A percentile compares a stretch with the other conserved stretches of the same genome.
phyloP scores from a whole-genome alignment of 1,139 yeast genomes.

The Groenewaldozyma auringiensis region DNA sequence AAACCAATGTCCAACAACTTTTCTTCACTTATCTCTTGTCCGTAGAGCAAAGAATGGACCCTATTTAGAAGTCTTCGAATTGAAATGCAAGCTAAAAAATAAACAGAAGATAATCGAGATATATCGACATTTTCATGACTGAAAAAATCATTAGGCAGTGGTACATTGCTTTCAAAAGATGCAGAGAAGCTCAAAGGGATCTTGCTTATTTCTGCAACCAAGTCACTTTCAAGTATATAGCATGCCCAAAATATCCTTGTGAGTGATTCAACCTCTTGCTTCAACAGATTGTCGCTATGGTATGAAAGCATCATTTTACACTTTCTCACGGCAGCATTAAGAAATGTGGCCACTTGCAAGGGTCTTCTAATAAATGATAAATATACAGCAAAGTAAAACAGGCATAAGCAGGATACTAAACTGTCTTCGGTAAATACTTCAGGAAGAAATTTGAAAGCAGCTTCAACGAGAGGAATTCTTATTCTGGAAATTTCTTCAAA shows the following conservation, averaged over 20 bases:
- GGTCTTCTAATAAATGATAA: slow-evolving; percentile 16
- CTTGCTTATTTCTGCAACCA: slow-evolving; percentile 14
- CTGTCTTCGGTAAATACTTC: slow-evolving; percentile 10
- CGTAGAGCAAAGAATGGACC: slow-evolving; percentile 14
- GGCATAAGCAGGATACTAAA: slow-evolving; percentile 8
- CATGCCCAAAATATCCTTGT: slow-evolving; percentile 14
- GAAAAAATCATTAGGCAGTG: slow-evolving; percentile 13
- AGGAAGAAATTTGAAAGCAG: slow-evolving; percentile 11
- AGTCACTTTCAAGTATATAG: slow-evolving; percentile 16
- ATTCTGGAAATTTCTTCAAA: neutral
- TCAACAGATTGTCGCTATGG: slow-evolving; percentile 1
- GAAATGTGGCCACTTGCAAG: slow-evolving; percentile 14
- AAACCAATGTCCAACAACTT: slow-evolving; percentile 12
- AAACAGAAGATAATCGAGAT: slow-evolving; percentile 13
- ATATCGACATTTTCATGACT: slow-evolving; percentile 14
- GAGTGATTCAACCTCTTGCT: slow-evolving; percentile 11
- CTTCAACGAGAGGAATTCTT: neutral
- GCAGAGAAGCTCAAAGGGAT: slow-evolving; percentile 16
- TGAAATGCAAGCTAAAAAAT: slow-evolving; percentile 18
- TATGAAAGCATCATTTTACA: slow-evolving; percentile 14
- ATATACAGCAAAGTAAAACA: slow-evolving; percentile 14
- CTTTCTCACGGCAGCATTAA: slow-evolving; percentile 13
- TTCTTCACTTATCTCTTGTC: slow-evolving; percentile 11
- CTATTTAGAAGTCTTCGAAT: slow-evolving; percentile 18
- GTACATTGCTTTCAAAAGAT: slow-evolving; percentile 11